Evolutionary conservation across 1,284 basidiomycete species (phyloP).

Genomic region (Sphagnurus paluster): DNA sequence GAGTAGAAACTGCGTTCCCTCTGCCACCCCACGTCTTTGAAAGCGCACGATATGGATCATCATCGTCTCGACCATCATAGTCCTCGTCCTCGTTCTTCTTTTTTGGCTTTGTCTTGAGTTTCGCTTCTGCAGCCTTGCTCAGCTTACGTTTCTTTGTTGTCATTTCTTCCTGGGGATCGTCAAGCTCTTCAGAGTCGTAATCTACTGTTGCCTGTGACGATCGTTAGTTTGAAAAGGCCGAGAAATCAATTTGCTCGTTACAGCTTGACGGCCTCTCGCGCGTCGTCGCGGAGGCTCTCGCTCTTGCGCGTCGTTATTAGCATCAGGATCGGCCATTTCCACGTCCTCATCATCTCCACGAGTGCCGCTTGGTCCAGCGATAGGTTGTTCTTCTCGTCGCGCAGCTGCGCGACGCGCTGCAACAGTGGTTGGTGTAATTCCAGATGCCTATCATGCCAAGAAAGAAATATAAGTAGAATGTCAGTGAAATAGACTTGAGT

Average conservation of each 20-base stretch:
- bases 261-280: background rate
- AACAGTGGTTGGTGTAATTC: constrained; percentile 72
- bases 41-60: constrained; percentile 49
- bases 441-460: constrained; percentile 58
- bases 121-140: constrained; percentile 35
- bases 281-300: constrained; percentile 4
- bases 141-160: constrained; percentile 37
- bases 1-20: constrained; percentile 23
- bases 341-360: constrained; percentile 31
- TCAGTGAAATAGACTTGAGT: background rate
- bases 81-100: constrained; percentile 39
- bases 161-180: constrained; percentile 52
- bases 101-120: constrained; percentile 45
- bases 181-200: constrained; percentile 74
- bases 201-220: constrained; percentile 36
- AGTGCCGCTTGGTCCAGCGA: constrained; percentile 49
- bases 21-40: constrained; percentile 52
- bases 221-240: background rate
- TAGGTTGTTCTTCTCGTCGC: constrained; percentile 37
- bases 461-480: constrained; percentile 2
- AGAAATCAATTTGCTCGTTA: too few species aligned
- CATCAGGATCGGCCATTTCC: constrained; percentile 20
- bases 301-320: constrained; percentile 19
- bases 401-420: constrained; percentile 54
- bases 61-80: constrained; percentile 34